A percentile compares a stretch with the other conserved stretches of the same genome.
phyloP scores from a whole-genome alignment of 768 basidiomycete genomes.

The Steccherinum ochraceum region DNA sequence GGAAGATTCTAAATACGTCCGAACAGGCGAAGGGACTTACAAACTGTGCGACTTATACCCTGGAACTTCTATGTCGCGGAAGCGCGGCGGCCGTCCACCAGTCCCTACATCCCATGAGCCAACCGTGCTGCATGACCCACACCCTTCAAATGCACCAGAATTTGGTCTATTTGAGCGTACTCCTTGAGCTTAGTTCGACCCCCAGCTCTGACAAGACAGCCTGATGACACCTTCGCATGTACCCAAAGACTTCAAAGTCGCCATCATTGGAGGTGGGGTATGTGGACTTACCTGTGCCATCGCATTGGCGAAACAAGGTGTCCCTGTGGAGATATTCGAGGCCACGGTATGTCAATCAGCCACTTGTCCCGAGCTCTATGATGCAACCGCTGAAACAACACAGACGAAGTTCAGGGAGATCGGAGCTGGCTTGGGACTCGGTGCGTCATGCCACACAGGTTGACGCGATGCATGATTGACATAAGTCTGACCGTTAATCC shows the following conservation, averaged over 20 bases:
- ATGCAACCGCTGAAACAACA: too few relatives aligned
- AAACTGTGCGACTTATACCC: background rate
- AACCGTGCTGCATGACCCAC: background rate
- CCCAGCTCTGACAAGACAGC: background rate
- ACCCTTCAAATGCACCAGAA: background rate
- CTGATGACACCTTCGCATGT: background rate
- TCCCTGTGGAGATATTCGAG: constrained; percentile 1
- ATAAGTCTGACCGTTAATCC: too few relatives aligned
- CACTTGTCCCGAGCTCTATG: background rate
- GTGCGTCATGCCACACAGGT: too few relatives aligned
- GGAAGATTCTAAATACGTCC: too few relatives aligned
- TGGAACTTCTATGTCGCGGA: background rate
- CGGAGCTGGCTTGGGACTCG: constrained; percentile 9
- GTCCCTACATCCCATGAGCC: background rate
- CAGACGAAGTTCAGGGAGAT: constrained; percentile 7
- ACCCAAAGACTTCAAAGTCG: background rate
- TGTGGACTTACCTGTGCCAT: constrained; percentile 7
- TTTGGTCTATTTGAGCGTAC: too few relatives aligned
- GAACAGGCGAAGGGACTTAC: too few relatives aligned
- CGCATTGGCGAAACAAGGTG: constrained; percentile 3
- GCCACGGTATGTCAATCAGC: constrained; percentile 1
- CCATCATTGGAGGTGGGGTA: constrained; percentile 5
- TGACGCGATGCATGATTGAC: too few relatives aligned
- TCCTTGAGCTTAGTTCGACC: background rate
- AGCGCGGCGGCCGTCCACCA: background rate